phyloP scores from a whole-genome alignment of 257 asterid genomes.

The Nicotiana obtusifolia region DNA sequence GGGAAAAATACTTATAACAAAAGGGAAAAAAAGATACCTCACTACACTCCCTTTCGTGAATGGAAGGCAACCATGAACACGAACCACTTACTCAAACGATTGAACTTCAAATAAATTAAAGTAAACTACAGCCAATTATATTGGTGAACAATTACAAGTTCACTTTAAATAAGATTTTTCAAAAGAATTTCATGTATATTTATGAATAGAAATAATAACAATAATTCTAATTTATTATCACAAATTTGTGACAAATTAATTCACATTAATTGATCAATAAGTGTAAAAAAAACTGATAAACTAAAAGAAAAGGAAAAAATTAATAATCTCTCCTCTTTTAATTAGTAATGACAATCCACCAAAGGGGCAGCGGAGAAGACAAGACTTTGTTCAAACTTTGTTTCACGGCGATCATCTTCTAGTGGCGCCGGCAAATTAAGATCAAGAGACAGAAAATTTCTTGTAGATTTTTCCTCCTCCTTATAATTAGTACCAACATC shows the following conservation, averaged over 20 bases:
- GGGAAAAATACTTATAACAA: neutral
- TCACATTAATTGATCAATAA: conserved; percentile 9
- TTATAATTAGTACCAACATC: neutral
- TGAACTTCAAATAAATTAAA: conserved; percentile 26
- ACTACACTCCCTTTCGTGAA: conserved; percentile 63
- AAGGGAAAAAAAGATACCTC: conserved; percentile 27
- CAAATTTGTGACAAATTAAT: conserved; percentile 3
- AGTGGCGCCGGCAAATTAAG: conserved; percentile 15
- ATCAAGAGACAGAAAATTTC: neutral
- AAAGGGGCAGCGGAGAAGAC: conserved; percentile 12
- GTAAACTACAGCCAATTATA: conserved; percentile 8
- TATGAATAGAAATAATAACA: neutral
- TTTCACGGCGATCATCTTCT: conserved; percentile 5
- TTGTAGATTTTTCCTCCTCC: neutral
- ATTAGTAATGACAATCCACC: conserved; percentile 13
- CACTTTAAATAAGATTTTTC: neutral
- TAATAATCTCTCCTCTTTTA: neutral
- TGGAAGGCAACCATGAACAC: conserved; percentile 62
- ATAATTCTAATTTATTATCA: neutral
- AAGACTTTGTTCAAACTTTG: conserved; percentile 15
- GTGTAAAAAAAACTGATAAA: conserved; percentile 10
- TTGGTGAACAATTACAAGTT: neutral
- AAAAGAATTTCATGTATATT: neutral
- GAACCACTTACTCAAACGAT: conserved; percentile 50
- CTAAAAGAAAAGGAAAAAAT: neutral